phyloP scores from a whole-genome alignment of 148 eudicot species.

The Chenopodium suecicum region DNA sequence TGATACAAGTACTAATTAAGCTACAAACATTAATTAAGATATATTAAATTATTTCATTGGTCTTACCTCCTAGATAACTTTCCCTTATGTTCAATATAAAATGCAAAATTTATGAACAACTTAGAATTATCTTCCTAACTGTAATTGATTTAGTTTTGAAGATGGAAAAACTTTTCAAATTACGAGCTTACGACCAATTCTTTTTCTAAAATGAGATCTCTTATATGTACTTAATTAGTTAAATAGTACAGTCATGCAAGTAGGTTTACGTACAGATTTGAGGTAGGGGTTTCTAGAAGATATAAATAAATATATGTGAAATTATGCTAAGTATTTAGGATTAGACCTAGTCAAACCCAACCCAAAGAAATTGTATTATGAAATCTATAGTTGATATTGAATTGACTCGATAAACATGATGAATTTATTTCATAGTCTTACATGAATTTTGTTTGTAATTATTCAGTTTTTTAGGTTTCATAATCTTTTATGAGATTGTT shows the following conservation, averaged over 20 bases:
- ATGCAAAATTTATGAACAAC: background rate
- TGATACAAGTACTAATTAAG: background rate
- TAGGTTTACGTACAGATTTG: too few relatives aligned
- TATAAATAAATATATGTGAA: too few relatives aligned
- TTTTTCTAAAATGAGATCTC: background rate
- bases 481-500: background rate
- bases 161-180: background rate
- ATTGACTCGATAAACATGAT: background rate
- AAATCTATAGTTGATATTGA: too few relatives aligned
- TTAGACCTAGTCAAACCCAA: background rate
- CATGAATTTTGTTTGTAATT: too few relatives aligned
- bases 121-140: background rate
- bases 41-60: background rate
- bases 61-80: background rate
- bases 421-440: background rate
- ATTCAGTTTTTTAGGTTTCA: background rate
- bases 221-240: too few relatives aligned
- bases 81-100: background rate
- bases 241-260: too few relatives aligned
- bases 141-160: background rate
- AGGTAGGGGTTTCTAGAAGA: too few relatives aligned
- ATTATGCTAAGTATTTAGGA: background rate
- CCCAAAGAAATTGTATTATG: too few relatives aligned
- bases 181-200: background rate
- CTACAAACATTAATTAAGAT: background rate